These are phyloP conservation scores for Linderniella brevidens DNA, from an alignment of 257 asterid genomes.

Conservation along the genomic window DNA sequence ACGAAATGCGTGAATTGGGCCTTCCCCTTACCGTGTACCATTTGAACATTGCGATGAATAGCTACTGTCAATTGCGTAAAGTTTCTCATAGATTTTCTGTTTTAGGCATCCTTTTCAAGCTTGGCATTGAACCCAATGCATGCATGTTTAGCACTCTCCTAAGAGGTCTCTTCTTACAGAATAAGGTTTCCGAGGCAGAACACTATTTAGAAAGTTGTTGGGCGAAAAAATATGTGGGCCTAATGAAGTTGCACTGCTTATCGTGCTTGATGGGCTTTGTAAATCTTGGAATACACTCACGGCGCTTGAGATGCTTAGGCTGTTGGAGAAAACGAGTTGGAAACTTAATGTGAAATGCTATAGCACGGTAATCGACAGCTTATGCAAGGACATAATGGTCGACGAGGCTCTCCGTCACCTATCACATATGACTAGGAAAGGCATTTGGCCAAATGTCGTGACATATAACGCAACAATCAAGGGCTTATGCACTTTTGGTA, in stretches of 20 bases:
- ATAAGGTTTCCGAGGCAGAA: constrained; percentile 10
- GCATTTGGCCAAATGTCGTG: too few species aligned
- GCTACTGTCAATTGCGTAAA: not conserved
- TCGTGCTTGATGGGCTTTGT: constrained; percentile 15
- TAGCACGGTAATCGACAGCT: too few species aligned
- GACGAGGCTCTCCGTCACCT: too few species aligned
- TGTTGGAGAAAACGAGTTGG: constrained; percentile 4
- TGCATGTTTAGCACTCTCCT: not conserved
- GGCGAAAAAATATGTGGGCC: constrained; percentile 9
- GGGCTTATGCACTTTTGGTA: constrained; percentile 1
- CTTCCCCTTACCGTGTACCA: not conserved
- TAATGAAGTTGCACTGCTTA: constrained; percentile 1
- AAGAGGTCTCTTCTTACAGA: constrained; percentile 6
- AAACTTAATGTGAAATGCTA: too few species aligned
- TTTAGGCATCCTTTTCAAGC: constrained; percentile 4
- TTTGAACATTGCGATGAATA: constrained; percentile 1
- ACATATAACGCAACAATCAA: not conserved
- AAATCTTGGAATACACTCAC: constrained; percentile 13
- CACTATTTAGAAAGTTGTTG: constrained; percentile 13
- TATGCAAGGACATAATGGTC: too few species aligned
- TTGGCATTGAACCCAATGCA: not conserved
- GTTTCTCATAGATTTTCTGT: constrained; percentile 5
- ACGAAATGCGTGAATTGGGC: constrained; percentile 3
- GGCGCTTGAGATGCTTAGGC: constrained; percentile 13
- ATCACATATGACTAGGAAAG: too few species aligned